Percentiles rank a stretch among this genome's conserved stretches.
These are phyloP conservation scores for Solanum sitiens DNA, from an alignment of 257 asterid genomes.

Conservation along the genomic window DNA sequence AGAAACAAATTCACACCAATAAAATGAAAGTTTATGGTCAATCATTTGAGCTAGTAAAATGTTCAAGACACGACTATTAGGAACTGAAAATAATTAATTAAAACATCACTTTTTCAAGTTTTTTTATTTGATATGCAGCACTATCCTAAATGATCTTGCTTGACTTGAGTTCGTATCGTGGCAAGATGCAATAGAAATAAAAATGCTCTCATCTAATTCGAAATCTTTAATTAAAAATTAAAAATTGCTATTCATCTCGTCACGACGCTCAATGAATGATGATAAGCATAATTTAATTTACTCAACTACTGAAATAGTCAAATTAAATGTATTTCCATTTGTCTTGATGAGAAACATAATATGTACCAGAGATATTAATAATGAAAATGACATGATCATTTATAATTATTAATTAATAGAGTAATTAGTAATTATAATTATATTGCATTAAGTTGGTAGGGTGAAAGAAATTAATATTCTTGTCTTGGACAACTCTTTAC, in stretches of 20 bases:
- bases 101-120: background rate
- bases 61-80: too few relatives aligned
- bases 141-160: too few relatives aligned
- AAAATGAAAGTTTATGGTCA: too few relatives aligned
- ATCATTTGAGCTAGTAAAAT: rapidly evolving
- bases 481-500: background rate
- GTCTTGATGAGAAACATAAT: background rate
- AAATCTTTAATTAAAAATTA: too few relatives aligned
- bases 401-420: too few relatives aligned
- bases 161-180: too few relatives aligned
- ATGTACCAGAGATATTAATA: background rate
- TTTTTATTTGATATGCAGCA: too few relatives aligned
- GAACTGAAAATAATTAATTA: too few relatives aligned
- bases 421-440: too few relatives aligned
- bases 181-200: too few relatives aligned
- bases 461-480: background rate
- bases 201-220: background rate
- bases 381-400: background rate
- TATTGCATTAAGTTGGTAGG: background rate
- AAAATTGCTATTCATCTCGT: background rate
- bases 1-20: too few relatives aligned
- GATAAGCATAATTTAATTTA: background rate
- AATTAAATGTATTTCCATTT: background rate
- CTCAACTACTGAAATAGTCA: background rate
- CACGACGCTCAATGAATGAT: too few relatives aligned